Evolutionary conservation across 2,329 filamentous ascomycete species (phyloP).

Genomic region (Sporothrix phasma): DNA sequence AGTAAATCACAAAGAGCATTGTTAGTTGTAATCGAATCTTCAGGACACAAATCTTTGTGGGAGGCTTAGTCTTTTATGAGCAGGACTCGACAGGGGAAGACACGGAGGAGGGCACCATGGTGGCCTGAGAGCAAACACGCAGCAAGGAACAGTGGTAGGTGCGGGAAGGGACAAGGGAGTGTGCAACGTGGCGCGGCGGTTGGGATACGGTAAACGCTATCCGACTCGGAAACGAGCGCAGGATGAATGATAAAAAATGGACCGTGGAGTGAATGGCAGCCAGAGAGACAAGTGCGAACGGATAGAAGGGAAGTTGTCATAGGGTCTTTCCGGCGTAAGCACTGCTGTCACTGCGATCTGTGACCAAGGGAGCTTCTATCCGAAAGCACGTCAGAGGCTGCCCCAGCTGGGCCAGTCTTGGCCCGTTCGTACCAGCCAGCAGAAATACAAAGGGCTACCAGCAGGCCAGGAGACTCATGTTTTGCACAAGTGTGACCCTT

Average conservation of each 20-base stretch:
- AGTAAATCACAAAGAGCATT: not conserved
- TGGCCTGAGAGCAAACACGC: not conserved
- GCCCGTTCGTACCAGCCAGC: not conserved
- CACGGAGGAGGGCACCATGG: not conserved
- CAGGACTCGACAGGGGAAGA: not conserved
- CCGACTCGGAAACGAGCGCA: not conserved
- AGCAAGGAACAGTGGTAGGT: not conserved
- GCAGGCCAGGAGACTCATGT: conserved; percentile 10
- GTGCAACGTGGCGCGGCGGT: not conserved
- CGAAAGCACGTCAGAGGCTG: not conserved
- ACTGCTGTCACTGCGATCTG: not conserved
- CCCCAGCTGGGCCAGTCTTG: not conserved
- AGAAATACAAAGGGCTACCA: conserved; percentile 18
- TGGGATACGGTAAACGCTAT: not conserved
- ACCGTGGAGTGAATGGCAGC: not conserved
- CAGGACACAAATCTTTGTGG: not conserved
- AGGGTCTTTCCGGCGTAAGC: not conserved
- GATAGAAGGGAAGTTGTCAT: not conserved
- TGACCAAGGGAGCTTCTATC: not conserved
- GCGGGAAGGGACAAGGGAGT: not conserved
- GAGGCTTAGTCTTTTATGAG: not conserved
- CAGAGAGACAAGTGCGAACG: not conserved
- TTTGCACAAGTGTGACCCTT: not conserved
- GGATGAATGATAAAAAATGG: not conserved
- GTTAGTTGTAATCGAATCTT: not conserved